A percentile compares a stretch with the other conserved stretches of the same genome.
Evolutionary conservation across 1,284 basidiomycete species (phyloP).

Genomic region (Sanguinoderma infundibulare): DNA sequence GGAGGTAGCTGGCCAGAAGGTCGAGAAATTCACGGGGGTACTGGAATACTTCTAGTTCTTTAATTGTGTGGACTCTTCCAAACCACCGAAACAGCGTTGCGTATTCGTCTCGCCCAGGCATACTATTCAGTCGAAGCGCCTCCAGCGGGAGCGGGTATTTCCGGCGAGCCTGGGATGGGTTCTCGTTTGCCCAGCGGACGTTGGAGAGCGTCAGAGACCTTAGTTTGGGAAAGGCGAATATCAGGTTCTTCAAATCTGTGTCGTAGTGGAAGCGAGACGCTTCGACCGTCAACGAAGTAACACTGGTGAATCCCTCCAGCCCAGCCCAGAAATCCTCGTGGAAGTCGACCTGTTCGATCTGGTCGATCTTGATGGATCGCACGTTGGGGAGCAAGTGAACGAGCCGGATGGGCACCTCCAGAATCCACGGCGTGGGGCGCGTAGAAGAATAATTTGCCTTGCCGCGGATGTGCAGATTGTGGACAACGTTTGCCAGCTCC

Average conservation of each 20-base stretch:
- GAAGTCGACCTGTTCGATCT: slow-evolving; percentile 1
- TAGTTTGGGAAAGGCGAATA: slow-evolving; percentile 7
- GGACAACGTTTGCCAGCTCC: neutral
- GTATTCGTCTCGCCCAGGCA: neutral
- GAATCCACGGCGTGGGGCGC: slow-evolving; percentile 3
- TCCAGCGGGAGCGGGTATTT: neutral
- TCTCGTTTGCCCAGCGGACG: neutral
- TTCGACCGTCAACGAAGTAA: neutral
- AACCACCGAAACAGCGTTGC: slow-evolving; percentile 1
- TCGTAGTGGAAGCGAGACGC: neutral
- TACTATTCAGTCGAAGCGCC: neutral
- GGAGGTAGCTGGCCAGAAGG: neutral
- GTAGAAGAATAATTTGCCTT: slow-evolving; percentile 4
- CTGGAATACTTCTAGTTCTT: neutral
- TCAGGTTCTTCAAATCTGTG: neutral
- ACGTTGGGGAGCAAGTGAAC: slow-evolving; percentile 1
- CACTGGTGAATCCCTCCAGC: neutral
- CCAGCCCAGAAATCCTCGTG: neutral
- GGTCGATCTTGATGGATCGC: slow-evolving; percentile 7
- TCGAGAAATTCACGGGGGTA: neutral
- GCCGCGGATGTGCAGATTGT: slow-evolving; percentile 6
- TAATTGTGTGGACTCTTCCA: neutral
- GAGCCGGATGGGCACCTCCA: neutral
- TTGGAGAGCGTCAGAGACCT: slow-evolving; percentile 1
- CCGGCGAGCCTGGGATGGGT: neutral